Evolutionary conservation across 1,284 basidiomycete genomes (phyloP), one percentile per base, ranked within the genome.

Genomic region (Ganoderma leucocontextum): DNA sequence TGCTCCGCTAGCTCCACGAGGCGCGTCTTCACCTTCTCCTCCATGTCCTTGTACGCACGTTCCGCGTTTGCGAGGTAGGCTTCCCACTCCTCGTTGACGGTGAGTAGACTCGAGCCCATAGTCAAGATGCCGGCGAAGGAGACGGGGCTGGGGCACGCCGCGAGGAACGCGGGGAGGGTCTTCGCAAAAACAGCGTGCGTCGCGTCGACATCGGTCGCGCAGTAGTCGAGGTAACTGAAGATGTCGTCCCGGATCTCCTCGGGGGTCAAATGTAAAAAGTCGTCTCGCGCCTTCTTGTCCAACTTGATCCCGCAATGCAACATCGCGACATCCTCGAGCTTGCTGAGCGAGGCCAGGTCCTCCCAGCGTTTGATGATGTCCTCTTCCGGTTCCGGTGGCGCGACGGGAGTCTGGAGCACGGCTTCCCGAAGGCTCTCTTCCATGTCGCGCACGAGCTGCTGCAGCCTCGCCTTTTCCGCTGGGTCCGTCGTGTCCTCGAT

Each of bases 81-180:
- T 70, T 95, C 88, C 98, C 98, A 99, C 65, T 88, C 85, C 74
- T 95, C 85, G 77, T 99, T 94, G 52, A 99, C 95, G 0, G 96
- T 93, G 47, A 99, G 83, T 74, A 99, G 95, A 57, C 94, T 92
- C 59, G 92, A 96, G 1, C 96, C 95, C 95, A 99, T 98, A 0
- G 90, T 91, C 60, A 98, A 82, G 22, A 98, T 88, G 10, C 98
- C 97, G 0, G 96, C 93, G 76, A 98, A 97, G 2, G 95, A 95
- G 1, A 95, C 96, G 0, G 97, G 97, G 79, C 94, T 95, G 0
- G 97, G 96, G 78, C 97, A 99, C 1, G 90, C 89, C 25, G 84
- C 77, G 49, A 95, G 84, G 78, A 98, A 99, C 0, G 90, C 86
- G 0, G 97, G 95, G n/a, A 98, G 87, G 9, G 94, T 92, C 68